These are phyloP conservation scores for Pseudogymnoascus sp. DNA, from an alignment of 2,329 filamentous ascomycete genomes.

Conservation along the genomic window DNA sequence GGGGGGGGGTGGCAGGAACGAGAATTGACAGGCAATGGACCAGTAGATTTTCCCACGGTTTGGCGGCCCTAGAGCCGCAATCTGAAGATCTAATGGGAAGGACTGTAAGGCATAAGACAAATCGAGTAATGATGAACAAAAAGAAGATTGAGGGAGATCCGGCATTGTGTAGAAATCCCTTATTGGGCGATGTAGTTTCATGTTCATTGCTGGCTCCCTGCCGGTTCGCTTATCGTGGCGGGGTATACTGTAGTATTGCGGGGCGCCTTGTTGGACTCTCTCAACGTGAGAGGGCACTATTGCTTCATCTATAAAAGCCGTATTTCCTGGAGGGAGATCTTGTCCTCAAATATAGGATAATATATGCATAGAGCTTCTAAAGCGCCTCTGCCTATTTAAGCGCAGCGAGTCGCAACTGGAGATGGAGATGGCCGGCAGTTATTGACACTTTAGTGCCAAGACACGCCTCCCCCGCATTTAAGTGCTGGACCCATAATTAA, in stretches of 20 bases:
- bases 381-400: neutral
- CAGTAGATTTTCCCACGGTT: neutral
- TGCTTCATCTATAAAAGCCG: neutral
- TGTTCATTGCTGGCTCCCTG: neutral
- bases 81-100: neutral
- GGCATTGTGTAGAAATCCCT: neutral
- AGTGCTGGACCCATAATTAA: neutral
- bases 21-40: neutral
- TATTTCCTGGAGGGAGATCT: neutral
- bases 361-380: neutral
- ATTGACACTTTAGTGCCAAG: neutral
- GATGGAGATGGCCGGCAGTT: neutral
- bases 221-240: neutral
- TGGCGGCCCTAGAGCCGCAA: slow-evolving; percentile 1
- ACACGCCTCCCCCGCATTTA: neutral
- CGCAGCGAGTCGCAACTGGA: neutral
- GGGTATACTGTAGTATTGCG: neutral
- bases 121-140: neutral
- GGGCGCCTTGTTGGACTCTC: neutral
- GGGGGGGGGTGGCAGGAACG: neutral
- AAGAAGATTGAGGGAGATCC: neutral
- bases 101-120: neutral
- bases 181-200: neutral
- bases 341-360: neutral
- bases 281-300: neutral